Conservation (phyloP, 1,139 yeast species). For the Sugiyamaella castrensis region DNA sequence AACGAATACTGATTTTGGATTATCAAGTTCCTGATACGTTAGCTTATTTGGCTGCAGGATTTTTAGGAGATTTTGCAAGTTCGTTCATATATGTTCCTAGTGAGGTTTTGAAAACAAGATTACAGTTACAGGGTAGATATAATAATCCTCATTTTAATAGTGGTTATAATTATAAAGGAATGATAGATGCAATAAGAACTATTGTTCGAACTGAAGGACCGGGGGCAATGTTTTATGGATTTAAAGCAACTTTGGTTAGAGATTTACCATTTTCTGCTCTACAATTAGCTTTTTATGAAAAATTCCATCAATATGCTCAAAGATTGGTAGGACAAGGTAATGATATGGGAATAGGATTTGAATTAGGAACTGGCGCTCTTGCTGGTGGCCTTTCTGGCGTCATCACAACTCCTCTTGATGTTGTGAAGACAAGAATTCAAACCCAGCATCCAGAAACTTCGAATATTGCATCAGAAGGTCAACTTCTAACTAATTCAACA, state of each 20-base stretch:
- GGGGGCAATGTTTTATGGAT: constrained; percentile 78
- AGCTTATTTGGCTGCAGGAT: constrained; percentile 80
- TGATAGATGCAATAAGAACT: constrained; percentile 61
- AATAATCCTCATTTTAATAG: constrained; percentile 76
- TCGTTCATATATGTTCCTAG: constrained; percentile 95
- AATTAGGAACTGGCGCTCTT: constrained; percentile 83
- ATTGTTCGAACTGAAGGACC: constrained; percentile 69
- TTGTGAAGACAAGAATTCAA: constrained; percentile 88
- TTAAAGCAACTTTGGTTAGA: constrained; percentile 85
- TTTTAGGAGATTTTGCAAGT: constrained; percentile 85
- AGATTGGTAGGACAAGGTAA: constrained; percentile 31
- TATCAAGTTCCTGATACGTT: constrained; percentile 72
- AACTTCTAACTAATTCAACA: constrained; percentile 50
- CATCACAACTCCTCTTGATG: constrained; percentile 82
- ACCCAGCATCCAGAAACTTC: constrained; percentile 47
- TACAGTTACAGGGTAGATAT: constrained; percentile 85
- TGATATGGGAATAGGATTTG: constrained; percentile 54
- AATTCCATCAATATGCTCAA: constrained; percentile 48
- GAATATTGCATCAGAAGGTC: constrained; percentile 9
- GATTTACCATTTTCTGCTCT: constrained; percentile 94
- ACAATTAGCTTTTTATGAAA: constrained; percentile 93
- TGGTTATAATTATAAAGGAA: constrained; percentile 80
- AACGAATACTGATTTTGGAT: constrained; percentile 62
- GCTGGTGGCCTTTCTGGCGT: constrained; percentile 97
- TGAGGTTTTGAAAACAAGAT: constrained; percentile 89